Base-by-base conservation (phyloP, 2,329 filamentous ascomycete species). In the Alternaria ethzedia region DNA sequence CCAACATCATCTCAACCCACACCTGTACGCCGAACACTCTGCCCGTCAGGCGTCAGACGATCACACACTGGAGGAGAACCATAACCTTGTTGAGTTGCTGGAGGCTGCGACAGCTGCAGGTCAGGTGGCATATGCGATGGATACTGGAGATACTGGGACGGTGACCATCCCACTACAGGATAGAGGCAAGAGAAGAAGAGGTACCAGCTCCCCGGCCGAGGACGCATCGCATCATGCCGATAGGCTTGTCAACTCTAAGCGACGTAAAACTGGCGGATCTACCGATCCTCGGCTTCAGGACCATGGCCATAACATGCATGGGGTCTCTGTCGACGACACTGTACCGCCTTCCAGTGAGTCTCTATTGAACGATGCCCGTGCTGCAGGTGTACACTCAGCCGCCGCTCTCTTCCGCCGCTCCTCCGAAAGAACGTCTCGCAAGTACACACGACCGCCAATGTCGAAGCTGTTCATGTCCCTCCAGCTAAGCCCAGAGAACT, bases 381-480 rank as follows among this genome's bases (percentile, higher is more conserved):
- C 84, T 21, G 82, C 82, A 41, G 85, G 84, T 51, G 80, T 86
- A 6, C 84, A 86, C 74, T 79, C 77, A 21, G 86, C 85, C 1
- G 84, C 84, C 1, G 85, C 86, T 4, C 78, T 87, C 10, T 87
- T 87, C 66, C 81, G 86, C 12, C 73, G 69, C n/a, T 61, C 78
- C 10, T 75, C 76, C 1, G 70, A 72, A 13, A 74, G 82, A 4
- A 80, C 80, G 32, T 82, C 83, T 54, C 86, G 86, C 73, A 88
- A 88, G 69, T 84, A 86, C 69, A 88, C 86, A 1, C 83, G 86
- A 1, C 86, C 86, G 20, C 85, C 86, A 5, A 87, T 88, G 80
- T 86, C 85, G 44, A 87, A 86, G 63, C 79, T 88, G 41, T 88
- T 87, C 68, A 77, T 84, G 26, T 87, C 86, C 1, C 81, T 88